A percentile compares a stretch with the other conserved stretches of the same genome.
phyloP scores from a whole-genome alignment of 2,329 filamentous ascomycete genomes.

The Fusarium armeniacum region DNA sequence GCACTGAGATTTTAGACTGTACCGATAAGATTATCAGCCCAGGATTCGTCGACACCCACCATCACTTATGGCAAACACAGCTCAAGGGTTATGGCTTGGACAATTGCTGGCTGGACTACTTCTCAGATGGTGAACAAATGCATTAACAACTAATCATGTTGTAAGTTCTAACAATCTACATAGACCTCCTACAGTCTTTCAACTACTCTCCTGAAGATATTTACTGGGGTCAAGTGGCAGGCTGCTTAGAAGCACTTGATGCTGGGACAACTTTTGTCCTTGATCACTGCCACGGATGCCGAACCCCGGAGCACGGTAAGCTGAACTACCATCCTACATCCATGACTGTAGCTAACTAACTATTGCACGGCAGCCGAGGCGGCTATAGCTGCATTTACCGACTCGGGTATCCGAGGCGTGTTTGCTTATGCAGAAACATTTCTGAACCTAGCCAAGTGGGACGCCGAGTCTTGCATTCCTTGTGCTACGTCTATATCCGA shows the following conservation, averaged over 20 bases:
- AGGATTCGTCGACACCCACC: conserved; percentile 37
- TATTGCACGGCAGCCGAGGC: not conserved
- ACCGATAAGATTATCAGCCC: conserved; percentile 30
- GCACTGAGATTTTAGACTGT: conserved; percentile 18
- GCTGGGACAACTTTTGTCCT: conserved; percentile 12
- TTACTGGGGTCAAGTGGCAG: conserved; percentile 11
- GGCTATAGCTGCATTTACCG: not conserved
- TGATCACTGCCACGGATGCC: not conserved
- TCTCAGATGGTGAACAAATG: not conserved
- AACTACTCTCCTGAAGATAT: not conserved
- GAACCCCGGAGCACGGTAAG: not conserved
- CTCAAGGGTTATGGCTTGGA: conserved; percentile 4
- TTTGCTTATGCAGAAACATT: conserved; percentile 11
- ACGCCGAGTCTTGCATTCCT: not conserved
- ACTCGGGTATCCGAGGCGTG: not conserved
- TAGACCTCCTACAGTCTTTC: not conserved
- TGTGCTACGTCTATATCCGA: not conserved
- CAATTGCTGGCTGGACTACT: conserved; percentile 7
- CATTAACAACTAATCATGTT: rapidly evolving
- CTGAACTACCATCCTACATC: no score
- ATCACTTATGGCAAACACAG: conserved; percentile 36
- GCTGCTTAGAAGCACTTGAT: conserved; percentile 5
- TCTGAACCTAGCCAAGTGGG: conserved; percentile 1
- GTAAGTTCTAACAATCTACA: rapidly evolving
- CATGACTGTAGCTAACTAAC: not conserved